Conservation (phyloP, 805 yeast genomes). For the Starmerella apis region DNA sequence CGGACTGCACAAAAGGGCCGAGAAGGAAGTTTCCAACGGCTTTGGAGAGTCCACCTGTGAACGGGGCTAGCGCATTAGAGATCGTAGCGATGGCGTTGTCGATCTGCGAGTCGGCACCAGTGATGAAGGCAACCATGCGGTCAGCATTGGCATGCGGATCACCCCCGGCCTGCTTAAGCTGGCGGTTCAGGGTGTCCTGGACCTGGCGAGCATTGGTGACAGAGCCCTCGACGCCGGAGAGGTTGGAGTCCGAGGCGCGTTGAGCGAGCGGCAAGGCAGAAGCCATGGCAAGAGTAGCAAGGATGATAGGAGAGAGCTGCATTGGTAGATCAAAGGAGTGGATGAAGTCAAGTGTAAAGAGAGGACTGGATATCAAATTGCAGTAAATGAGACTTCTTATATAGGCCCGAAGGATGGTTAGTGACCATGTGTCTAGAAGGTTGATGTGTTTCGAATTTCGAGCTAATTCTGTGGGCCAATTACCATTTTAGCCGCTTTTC, state of each 20-base stretch:
- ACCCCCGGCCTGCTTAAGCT: conserved; percentile 10
- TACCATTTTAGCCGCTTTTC: background rate
- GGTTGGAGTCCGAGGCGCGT: conserved; percentile 6
- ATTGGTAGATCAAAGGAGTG: conserved; percentile 3
- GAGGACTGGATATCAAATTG: background rate
- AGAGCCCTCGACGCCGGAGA: conserved; percentile 19
- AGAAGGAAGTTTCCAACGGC: conserved; percentile 19
- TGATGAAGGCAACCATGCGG: conserved; percentile 22
- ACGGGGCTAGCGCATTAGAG: conserved; percentile 6
- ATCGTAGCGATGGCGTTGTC: conserved; percentile 9
- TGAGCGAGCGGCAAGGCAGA: background rate
- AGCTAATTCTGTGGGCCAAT: background rate
- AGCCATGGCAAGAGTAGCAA: conserved; percentile 11
- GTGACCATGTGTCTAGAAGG: background rate
- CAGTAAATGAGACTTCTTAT: background rate
- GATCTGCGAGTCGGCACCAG: conserved; percentile 26
- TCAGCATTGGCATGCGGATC: conserved; percentile 18
- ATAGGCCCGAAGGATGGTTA: too few relatives aligned
- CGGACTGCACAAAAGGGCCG: conserved; percentile 29
- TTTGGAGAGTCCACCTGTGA: conserved; percentile 19
- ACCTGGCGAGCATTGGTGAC: conserved; percentile 19
- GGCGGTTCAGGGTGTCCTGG: conserved; percentile 14
- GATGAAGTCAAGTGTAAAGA: background rate
- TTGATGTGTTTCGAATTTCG: background rate
- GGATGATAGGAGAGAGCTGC: conserved; percentile 10